Percentiles rank a stretch among this genome's conserved stretches.
Evolutionary conservation across 1,284 basidiomycete species (phyloP).

Genomic region (Rhodofomes roseus): DNA sequence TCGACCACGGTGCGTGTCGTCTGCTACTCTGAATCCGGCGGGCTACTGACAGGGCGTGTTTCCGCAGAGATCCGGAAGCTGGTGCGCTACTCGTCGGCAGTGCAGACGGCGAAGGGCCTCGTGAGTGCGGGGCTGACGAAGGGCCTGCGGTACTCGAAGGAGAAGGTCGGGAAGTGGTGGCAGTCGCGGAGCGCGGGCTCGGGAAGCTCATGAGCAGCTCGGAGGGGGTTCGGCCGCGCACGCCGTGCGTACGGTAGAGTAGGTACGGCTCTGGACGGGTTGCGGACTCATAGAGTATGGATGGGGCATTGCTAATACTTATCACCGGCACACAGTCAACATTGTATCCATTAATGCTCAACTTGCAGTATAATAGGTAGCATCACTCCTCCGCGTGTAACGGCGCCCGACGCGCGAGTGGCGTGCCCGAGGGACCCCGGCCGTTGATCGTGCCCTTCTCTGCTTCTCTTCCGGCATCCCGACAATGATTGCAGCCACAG

Average conservation of each 20-base stretch:
- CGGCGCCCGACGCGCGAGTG: background rate
- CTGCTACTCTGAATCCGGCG: background rate
- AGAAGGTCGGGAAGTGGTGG: conserved; percentile 87
- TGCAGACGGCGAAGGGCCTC: conserved; percentile 85
- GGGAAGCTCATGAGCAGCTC: conserved; percentile 3
- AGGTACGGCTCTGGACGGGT: background rate
- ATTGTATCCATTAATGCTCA: conserved; percentile 10
- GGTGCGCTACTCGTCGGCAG: conserved; percentile 78
- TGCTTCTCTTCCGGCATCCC: background rate
- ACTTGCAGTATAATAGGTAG: conserved; percentile 3
- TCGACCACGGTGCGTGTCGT: conserved; percentile 54
- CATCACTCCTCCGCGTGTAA: conserved; percentile 1
- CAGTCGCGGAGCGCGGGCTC: conserved; percentile 30
- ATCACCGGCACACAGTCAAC: background rate
- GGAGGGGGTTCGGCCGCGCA: background rate
- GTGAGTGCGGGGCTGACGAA: conserved; percentile 80
- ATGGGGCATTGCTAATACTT: conserved; percentile 6
- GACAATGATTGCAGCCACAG: background rate
- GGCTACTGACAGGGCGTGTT: conserved; percentile 2
- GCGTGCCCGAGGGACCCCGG: background rate
- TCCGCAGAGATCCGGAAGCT: conserved; percentile 68
- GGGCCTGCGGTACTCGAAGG: conserved; percentile 69
- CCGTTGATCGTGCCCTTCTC: background rate
- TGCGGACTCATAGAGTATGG: background rate
- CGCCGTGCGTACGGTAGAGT: background rate